Evolutionary conservation across 1,139 yeast genomes (phyloP).

Genomic region (Protomyces inundatus): DNA sequence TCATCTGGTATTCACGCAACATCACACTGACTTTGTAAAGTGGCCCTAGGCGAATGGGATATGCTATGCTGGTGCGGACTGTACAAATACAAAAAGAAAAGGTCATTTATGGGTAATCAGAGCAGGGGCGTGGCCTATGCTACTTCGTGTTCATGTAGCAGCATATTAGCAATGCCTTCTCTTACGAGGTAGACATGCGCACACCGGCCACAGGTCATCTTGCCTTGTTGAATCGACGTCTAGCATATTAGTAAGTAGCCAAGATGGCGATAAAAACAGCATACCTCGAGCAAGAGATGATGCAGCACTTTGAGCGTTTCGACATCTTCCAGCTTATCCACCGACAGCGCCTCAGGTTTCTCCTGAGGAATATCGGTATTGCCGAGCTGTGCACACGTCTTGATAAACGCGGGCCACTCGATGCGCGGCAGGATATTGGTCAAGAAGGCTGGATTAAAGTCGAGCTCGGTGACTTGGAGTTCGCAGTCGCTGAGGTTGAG

Average conservation of each 20-base stretch:
- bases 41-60: background rate
- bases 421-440: constrained; percentile 71
- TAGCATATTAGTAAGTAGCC: constrained; percentile 19
- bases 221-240: constrained; percentile 80
- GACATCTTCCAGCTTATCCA: constrained; percentile 50
- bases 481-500: constrained; percentile 66
- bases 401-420: constrained; percentile 78
- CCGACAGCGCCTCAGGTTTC: constrained; percentile 57
- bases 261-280: constrained; percentile 30
- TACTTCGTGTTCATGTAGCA: constrained; percentile 74
- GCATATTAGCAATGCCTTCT: constrained; percentile 87
- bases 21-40: background rate
- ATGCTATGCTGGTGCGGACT: background rate
- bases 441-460: constrained; percentile 76
- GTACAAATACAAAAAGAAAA: background rate
- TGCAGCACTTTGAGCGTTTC: constrained; percentile 70
- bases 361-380: constrained; percentile 57
- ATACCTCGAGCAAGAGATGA: constrained; percentile 57
- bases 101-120: background rate
- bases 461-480: constrained; percentile 70
- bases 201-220: constrained; percentile 82
- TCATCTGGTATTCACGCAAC: constrained; percentile 14
- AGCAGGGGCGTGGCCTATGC: background rate
- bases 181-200: constrained; percentile 83
- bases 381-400: constrained; percentile 73